Percentiles rank a stretch among this genome's conserved stretches.
These are phyloP conservation scores for Xylaria sp. DNA, from an alignment of 2,329 filamentous ascomycete species.

Conservation along the genomic window DNA sequence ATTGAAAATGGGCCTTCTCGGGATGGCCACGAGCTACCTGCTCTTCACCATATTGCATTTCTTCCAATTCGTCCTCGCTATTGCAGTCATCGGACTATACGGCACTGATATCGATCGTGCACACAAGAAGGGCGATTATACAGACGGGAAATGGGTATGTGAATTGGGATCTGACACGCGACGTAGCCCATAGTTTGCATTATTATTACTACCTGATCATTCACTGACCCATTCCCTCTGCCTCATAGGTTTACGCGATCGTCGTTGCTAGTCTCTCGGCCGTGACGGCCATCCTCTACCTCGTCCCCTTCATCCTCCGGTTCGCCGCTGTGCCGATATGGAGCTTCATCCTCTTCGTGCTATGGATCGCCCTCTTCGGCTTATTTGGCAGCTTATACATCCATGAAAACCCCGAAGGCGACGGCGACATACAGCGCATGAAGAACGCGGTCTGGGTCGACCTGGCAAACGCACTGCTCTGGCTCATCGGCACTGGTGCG, in stretches of 20 bases:
- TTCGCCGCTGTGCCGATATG: conserved; percentile 70
- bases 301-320: conserved; percentile 70
- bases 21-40: conserved; percentile 61
- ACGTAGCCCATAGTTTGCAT: conserved; percentile 16
- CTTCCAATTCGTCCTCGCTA: conserved; percentile 78
- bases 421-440: conserved; percentile 77
- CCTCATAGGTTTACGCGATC: conserved; percentile 73
- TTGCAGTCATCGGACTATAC: conserved; percentile 84
- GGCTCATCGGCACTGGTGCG: conserved; percentile 72
- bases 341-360: conserved; percentile 77
- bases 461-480: conserved; percentile 78
- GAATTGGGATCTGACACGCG: not conserved
- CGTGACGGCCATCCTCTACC: conserved; percentile 72
- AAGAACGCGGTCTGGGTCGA: conserved; percentile 89
- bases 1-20: conserved; percentile 58
- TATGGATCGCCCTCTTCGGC: conserved; percentile 86
- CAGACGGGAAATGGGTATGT: conserved; percentile 77
- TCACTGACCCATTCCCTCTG: not conserved
- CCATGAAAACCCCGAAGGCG: conserved; percentile 71
- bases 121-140: conserved; percentile 59
- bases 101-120: conserved; percentile 73
- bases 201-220: conserved; percentile 10
- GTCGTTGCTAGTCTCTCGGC: conserved; percentile 74
- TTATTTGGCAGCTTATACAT: conserved; percentile 87
- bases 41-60: conserved; percentile 74